Base-by-base conservation (phyloP, 495 filamentous ascomycete genomes). In the Hypoxylon crocopeplum region DNA sequence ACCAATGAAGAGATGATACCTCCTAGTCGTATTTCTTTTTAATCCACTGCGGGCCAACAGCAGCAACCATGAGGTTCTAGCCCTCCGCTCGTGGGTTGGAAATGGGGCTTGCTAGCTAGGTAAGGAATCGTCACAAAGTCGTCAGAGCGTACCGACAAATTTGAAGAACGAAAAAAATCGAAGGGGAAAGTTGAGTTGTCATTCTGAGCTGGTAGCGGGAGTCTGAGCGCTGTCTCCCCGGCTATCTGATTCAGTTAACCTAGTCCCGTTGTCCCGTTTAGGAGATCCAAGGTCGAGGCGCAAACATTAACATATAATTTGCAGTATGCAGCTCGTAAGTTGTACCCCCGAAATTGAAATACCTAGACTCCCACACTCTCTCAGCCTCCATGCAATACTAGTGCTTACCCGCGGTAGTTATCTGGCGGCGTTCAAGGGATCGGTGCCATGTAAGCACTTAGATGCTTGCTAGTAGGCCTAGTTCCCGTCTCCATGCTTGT, bases 41-140 rank as follows among this genome's bases (percentile, higher is more conserved):
- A 50, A 25, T 33, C 38, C 46, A 20, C 21, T 32, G 29, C 39
- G 42, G 49, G 22, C 13, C 45, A 33, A 27, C 25, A 17, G 8
- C 12, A 25, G 21, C 17, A 12, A 33, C 51, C 30, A 62, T 25
- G 17, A 46, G 36, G 46, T 56, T 47, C 51, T 62, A 56, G 58
- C 34, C 39, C 50, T 46, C 39, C 15, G 47, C 25, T 32, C 45
- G 38, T 62, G 51, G 21, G 32, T 36, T 39, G 1, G 13, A 27
- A 45, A 38, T 37, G 48, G 41, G 37, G 16, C 22, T 38, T 16
- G 29, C 32, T 19, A 46, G 20, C 37, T 27, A 2, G 3, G n/a
- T 48, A 38, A n/a, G 24, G 3, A 27, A 27, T 27, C n/a, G n/a
- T n/a, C n/a, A n/a, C n/a, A n/a, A n/a, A n/a, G n/a, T n/a, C n/a